Evolutionary conservation across 2,329 filamentous ascomycete genomes (phyloP).

Genomic region (Harringtonia lauricola): DNA sequence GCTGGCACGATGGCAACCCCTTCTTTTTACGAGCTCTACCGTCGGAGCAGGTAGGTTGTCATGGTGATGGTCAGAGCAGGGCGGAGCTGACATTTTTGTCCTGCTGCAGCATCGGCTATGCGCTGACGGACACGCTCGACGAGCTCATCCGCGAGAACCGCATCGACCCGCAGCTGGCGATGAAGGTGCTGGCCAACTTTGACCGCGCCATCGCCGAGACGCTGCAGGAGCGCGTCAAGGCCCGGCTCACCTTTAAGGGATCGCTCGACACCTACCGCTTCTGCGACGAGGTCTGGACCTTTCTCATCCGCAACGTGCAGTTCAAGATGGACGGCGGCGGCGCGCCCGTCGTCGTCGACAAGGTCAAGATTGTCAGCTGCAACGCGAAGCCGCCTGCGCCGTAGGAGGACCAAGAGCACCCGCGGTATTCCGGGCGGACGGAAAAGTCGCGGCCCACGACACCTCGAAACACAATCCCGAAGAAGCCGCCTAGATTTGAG

Average conservation of each 20-base stretch:
- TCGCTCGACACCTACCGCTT: conserved; percentile 97
- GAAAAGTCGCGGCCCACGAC: no score
- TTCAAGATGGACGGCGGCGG: conserved; percentile 88
- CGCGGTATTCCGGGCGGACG: no score
- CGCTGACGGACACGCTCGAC: conserved; percentile 93
- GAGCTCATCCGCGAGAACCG: conserved; percentile 88
- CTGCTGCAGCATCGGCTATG: conserved; percentile 74
- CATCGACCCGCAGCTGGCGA: conserved; percentile 95
- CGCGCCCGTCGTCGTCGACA: conserved; percentile 62
- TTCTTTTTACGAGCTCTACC: conserved; percentile 88
- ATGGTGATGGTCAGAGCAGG: neutral
- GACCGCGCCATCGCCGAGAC: conserved; percentile 89
- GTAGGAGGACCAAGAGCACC: no score
- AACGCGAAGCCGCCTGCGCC: conserved; percentile 58
- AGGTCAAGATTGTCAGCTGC: conserved; percentile 97
- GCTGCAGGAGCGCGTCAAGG: conserved; percentile 84
- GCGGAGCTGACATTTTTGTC: neutral
- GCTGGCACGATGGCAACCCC: conserved; percentile 23
- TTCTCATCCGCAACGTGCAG: conserved; percentile 96
- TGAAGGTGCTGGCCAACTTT: conserved; percentile 96
- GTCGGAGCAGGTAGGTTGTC: conserved; percentile 75
- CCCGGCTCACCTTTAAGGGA: conserved; percentile 89
- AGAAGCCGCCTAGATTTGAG: neutral
- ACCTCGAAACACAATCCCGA: no score
- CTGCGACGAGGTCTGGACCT: conserved; percentile 99